A percentile compares a stretch with the other conserved stretches of the same genome.
These are phyloP conservation scores for Trebouxiophyceae sp. DNA, from an alignment of 163 green algal species.

Conservation along the genomic window DNA sequence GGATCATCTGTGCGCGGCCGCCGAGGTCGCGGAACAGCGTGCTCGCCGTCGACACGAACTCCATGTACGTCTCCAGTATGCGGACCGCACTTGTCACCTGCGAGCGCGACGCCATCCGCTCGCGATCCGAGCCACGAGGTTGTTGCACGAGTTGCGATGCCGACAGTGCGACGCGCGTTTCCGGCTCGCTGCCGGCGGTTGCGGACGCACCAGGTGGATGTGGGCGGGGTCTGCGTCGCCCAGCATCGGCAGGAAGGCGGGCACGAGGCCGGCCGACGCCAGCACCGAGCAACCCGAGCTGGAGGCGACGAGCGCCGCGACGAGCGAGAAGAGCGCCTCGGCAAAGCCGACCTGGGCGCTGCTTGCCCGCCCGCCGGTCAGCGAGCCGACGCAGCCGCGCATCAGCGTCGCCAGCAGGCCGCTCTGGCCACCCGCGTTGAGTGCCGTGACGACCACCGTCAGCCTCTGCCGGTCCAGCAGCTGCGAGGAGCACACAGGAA, in stretches of 20 bases:
- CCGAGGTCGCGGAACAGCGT: conserved; percentile 71
- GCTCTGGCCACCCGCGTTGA: conserved; percentile 57
- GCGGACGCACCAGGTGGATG: conserved; percentile 54
- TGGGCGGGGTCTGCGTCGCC: conserved; percentile 44
- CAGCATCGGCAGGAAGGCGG: conserved; percentile 79
- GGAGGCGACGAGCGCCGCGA: conserved; percentile 62
- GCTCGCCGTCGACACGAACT: conserved; percentile 55
- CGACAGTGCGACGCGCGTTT: too few species aligned
- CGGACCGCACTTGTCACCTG: too few species aligned
- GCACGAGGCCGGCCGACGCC: conserved; percentile 69
- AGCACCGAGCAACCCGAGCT: conserved; percentile 53
- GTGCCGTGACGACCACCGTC: conserved; percentile 47
- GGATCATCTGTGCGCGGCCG: conserved; percentile 66
- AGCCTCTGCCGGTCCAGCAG: conserved; percentile 63
- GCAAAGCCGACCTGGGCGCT: conserved; percentile 38
- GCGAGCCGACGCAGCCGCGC: conserved; percentile 44
- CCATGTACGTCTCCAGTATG: conserved; percentile 87
- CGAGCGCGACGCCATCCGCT: too few species aligned
- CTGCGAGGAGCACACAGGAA: conserved; percentile 14
- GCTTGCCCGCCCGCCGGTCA: conserved; percentile 3
- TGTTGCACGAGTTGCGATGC: too few species aligned
- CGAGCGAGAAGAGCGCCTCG: conserved; percentile 75
- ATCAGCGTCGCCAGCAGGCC: conserved; percentile 69
- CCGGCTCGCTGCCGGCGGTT: too few species aligned
- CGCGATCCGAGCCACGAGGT: too few species aligned